These are phyloP conservation scores for Zopfochytrium polystomum DNA, from an alignment of 371 early-diverging fungal species.

Conservation along the genomic window DNA sequence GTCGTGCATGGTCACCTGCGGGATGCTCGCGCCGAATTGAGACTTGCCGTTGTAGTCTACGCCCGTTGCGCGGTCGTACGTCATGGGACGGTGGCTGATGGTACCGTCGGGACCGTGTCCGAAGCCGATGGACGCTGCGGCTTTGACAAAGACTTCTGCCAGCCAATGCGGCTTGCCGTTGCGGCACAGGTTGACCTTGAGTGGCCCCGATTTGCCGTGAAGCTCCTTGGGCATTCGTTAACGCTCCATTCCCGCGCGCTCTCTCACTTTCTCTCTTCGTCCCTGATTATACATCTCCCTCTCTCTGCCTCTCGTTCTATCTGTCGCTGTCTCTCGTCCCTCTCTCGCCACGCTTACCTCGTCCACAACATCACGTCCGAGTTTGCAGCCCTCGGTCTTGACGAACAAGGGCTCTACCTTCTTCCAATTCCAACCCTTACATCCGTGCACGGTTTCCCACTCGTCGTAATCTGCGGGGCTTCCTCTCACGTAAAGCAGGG, in stretches of 20 bases:
- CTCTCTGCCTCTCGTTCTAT: no score
- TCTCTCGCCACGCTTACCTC: no score
- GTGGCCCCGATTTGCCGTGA: constrained; percentile 14
- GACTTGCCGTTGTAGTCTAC: constrained; percentile 25
- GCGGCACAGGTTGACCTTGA: constrained; percentile 15
- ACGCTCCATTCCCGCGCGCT: no score
- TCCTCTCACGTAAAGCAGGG: constrained; percentile 41
- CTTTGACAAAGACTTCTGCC: constrained; percentile 10
- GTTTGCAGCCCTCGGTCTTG: constrained; percentile 12
- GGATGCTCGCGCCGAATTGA: constrained; percentile 15
- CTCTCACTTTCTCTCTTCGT: no score
- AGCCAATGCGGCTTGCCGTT: background rate
- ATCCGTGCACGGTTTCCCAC: constrained; percentile 22
- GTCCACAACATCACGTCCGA: background rate
- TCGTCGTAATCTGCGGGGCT: constrained; percentile 17
- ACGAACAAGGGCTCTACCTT: constrained; percentile 14
- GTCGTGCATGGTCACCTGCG: background rate
- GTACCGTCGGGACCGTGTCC: background rate
- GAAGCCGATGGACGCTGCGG: background rate
- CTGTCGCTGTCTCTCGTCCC: no score
- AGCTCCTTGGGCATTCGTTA: constrained; percentile 7
- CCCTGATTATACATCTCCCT: no score
- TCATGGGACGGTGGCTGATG: no score
- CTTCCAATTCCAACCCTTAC: constrained; percentile 21
- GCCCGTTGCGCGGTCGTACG: background rate